Percentiles rank a stretch among this genome's conserved stretches.
Conservation (phyloP, 768 basidiomycete genomes). For the Tylopilus balloui region DNA sequence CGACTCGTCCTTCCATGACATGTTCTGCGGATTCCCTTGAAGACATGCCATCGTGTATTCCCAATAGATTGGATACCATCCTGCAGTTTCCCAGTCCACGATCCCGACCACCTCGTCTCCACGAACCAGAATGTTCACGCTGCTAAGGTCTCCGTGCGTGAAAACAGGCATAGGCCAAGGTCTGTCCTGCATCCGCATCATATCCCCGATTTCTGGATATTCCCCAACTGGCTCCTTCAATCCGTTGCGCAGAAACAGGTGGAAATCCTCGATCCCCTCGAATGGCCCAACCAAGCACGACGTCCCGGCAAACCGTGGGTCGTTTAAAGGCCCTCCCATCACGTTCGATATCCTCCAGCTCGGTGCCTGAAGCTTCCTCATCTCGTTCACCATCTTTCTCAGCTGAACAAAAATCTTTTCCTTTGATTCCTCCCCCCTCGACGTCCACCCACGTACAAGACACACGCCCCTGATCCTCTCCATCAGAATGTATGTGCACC, state of each 20-base stretch:
- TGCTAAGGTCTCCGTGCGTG: background rate
- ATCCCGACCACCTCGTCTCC: background rate
- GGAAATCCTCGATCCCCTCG: background rate
- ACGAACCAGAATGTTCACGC: background rate
- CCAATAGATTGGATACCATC: background rate
- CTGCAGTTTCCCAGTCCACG: background rate
- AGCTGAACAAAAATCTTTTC: background rate
- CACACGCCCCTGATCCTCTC: background rate
- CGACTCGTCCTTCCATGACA: background rate
- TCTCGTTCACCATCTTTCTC: background rate
- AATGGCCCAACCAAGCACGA: background rate
- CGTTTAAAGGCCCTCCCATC: background rate
- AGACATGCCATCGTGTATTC: background rate
- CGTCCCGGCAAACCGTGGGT: background rate
- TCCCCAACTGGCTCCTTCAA: background rate
- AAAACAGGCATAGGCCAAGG: conserved; percentile 1
- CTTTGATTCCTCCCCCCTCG: background rate
- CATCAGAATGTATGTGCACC: background rate
- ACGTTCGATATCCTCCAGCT: background rate
- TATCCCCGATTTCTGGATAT: background rate
- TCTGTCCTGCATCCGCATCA: background rate
- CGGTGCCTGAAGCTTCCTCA: background rate
- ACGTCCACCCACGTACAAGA: background rate
- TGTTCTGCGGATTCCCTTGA: background rate
- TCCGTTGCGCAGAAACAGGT: background rate